Evolutionary conservation across 2,329 filamentous ascomycete genomes (phyloP).

Genomic region (Phialemonium atrogriseum): DNA sequence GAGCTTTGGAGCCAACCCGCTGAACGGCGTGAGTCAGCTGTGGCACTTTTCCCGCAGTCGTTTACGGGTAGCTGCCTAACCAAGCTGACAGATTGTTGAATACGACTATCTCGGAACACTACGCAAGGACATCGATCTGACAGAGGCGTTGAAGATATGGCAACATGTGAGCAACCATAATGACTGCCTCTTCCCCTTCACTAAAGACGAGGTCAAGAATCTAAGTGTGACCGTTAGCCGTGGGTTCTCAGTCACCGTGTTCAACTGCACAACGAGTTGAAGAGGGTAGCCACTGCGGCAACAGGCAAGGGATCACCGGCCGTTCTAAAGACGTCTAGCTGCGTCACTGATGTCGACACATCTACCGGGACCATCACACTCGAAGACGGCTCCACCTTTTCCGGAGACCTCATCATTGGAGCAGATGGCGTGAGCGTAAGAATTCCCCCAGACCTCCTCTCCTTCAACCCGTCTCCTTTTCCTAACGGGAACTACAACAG

Average conservation of each 20-base stretch:
- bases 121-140: constrained; percentile 25
- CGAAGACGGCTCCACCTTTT: constrained; percentile 30
- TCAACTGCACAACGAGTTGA: constrained; percentile 40
- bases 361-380: constrained; percentile 31
- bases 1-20: constrained; percentile 25
- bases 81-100: constrained; percentile 27
- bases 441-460: constrained; percentile 16
- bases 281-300: constrained; percentile 28
- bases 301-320: constrained; percentile 27
- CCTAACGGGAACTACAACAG: too few species aligned
- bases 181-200: background rate
- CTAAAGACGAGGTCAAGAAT: too few species aligned
- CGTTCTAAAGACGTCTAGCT: constrained; percentile 29
- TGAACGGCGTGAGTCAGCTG: constrained; percentile 17
- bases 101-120: constrained; percentile 27
- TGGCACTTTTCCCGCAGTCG: too few species aligned
- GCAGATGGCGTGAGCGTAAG: constrained; percentile 45
- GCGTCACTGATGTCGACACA: constrained; percentile 33
- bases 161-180: constrained; percentile 32
- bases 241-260: constrained; percentile 45
- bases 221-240: constrained; percentile 6
- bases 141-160: constrained; percentile 29
- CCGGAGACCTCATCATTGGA: constrained; percentile 42
- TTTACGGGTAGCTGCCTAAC: too few species aligned
- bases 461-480: too few species aligned